Conservation (phyloP, 768 basidiomycete species). For the Cantharellus anzutake region DNA sequence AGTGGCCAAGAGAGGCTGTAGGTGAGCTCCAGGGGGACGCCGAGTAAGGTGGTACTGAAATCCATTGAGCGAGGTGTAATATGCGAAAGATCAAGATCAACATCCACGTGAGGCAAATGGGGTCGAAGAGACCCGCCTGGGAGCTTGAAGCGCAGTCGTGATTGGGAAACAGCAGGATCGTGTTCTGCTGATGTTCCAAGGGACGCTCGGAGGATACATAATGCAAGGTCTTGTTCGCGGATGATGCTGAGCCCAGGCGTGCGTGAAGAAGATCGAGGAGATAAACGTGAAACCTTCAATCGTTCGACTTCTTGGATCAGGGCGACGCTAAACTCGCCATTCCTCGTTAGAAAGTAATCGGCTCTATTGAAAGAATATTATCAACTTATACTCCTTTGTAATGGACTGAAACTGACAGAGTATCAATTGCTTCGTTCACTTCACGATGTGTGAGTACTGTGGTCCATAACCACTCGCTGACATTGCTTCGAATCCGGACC, state of each 20-base stretch:
- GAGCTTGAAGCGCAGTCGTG: slow-evolving; percentile 49
- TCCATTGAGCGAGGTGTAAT: slow-evolving; percentile 12
- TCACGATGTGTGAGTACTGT: slow-evolving; percentile 72
- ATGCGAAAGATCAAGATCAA: slow-evolving; percentile 20
- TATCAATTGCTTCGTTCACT: slow-evolving; percentile 68
- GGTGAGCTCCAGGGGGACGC: slow-evolving; percentile 50
- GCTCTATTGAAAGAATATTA: slow-evolving; percentile 28
- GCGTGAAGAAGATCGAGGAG: slow-evolving; percentile 38
- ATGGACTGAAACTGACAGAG: slow-evolving; percentile 35
- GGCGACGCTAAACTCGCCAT: slow-evolving; percentile 72
- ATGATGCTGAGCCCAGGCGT: slow-evolving; percentile 40
- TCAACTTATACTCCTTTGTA: background rate
- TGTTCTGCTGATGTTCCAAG: slow-evolving; percentile 77
- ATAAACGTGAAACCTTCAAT: slow-evolving; percentile 61
- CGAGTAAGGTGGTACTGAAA: slow-evolving; percentile 38
- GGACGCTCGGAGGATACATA: slow-evolving; percentile 71
- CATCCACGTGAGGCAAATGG: slow-evolving; percentile 51
- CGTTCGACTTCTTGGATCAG: slow-evolving; percentile 76
- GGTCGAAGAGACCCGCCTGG: slow-evolving; percentile 70
- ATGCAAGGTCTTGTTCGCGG: slow-evolving; percentile 76
- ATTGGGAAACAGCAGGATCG: slow-evolving; percentile 44
- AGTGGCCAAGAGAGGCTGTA: slow-evolving; percentile 73
- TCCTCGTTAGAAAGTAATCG: slow-evolving; percentile 72
- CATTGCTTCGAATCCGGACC: slow-evolving; percentile 51
- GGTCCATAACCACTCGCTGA: slow-evolving; percentile 89